Base-by-base conservation (phyloP, 495 filamentous ascomycete genomes). In the Pseudotulostoma volvatum region DNA sequence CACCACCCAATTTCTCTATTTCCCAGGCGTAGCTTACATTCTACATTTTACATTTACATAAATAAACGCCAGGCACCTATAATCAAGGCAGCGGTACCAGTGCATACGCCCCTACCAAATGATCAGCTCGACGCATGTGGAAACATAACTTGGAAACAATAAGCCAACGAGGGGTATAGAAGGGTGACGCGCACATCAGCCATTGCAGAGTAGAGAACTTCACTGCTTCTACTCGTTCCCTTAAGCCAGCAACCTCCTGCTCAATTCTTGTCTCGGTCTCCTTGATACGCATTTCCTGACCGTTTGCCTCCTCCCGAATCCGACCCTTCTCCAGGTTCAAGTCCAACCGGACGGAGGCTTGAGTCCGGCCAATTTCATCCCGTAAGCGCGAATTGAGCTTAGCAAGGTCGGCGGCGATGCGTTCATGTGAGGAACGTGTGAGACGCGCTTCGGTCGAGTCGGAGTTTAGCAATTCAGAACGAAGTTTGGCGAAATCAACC, bases 211-310 rank as follows among this genome's bases (percentile, higher is more conserved):
- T 96, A 48, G 81, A 81, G 57, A 96, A 96, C 64, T 99, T 96
- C 43, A 99, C 90, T 40, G 81, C 84, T 66, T 96, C 92, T 21
- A 99, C 67, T 59, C 88, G 75, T 62, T 95, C 90, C 44, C 84
- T 65, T 47, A 99, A 54, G 15, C 79, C 81, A 16, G 90, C 90
- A 31, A 90, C 86, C 63, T 96, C 90, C 63, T 95, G 90, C 65
- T 99, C 90, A 58, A 99, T 96, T 54, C 90, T 73, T 34, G 86
- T 93, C 60, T 99, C 90, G 13, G 92, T 96, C 68, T 99, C 90
- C 66, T 93, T 94, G 46, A 99, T 85, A 63, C 93, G 93, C 63
- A 99, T 70, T 61, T 96, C 90, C 64, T 96, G 90, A 46, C 82
- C 80, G 49, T 93, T 93, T 7, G 86, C 85, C 64, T 99, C 90